Conservation (phyloP, 257 asterid genomes). For the Ehretia macrophylla region DNA sequence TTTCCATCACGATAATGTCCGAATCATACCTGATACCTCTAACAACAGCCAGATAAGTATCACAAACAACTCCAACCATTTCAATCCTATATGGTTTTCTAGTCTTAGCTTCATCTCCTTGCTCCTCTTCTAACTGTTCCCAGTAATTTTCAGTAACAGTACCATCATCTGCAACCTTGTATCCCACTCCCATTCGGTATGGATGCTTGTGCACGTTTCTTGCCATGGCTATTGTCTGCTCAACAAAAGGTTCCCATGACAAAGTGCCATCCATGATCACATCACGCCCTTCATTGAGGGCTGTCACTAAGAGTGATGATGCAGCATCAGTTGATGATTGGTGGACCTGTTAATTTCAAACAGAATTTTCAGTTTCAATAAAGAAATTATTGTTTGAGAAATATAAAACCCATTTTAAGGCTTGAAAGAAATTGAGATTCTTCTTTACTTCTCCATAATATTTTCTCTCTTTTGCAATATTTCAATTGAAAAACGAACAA, state of each 20-base stretch:
- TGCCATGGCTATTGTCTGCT: constrained; percentile 85
- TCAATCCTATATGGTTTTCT: constrained; percentile 78
- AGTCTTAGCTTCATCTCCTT: constrained; percentile 18
- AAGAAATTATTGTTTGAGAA: no score
- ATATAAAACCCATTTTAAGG: no score
- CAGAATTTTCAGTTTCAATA: not conserved
- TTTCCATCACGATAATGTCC: not conserved
- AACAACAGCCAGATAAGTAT: constrained; percentile 79
- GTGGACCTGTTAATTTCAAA: constrained; percentile 72
- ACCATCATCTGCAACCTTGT: constrained; percentile 71
- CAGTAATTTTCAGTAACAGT: constrained; percentile 69
- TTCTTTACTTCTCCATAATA: no score
- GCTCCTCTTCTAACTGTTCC: constrained; percentile 50
- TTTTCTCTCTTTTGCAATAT: no score
- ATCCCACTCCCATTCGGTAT: constrained; percentile 89
- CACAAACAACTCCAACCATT: constrained; percentile 92
- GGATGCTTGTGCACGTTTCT: constrained; percentile 68
- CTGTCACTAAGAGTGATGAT: constrained; percentile 84
- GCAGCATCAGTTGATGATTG: constrained; percentile 95
- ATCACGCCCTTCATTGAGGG: constrained; percentile 90
- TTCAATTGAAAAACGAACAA: no score
- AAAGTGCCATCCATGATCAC: constrained; percentile 98
- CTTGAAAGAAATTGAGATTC: no score
- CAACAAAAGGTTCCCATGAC: constrained; percentile 93
- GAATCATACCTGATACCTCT: constrained; percentile 78